Conservation (phyloP, 805 yeast genomes). For the Barnettozyma vustinii region DNA sequence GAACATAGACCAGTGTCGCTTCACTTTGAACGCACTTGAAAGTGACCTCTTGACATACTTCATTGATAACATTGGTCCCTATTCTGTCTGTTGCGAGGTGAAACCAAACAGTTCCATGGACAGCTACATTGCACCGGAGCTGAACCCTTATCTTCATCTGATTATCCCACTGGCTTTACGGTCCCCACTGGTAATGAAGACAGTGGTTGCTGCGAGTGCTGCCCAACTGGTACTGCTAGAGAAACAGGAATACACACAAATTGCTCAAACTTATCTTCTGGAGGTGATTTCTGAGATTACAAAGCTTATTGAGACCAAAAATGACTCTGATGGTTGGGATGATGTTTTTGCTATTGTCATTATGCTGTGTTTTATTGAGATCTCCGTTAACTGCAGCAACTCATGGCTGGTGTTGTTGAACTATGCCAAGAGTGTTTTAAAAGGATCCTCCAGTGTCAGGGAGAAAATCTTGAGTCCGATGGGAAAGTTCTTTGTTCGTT, state of each 20-base stretch:
- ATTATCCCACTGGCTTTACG: conserved; percentile 33
- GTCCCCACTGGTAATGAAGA: conserved; percentile 30
- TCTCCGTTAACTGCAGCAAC: conserved; percentile 34
- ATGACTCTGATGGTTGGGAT: conserved; percentile 31
- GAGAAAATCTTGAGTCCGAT: conserved; percentile 27
- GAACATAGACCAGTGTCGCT: conserved; percentile 11
- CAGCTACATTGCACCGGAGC: conserved; percentile 22
- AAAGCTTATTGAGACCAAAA: conserved; percentile 25
- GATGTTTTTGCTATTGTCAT: conserved; percentile 35
- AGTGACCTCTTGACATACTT: conserved; percentile 28
- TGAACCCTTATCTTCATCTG: conserved; percentile 34
- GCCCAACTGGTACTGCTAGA: conserved; percentile 30
- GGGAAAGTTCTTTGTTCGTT: conserved; percentile 32
- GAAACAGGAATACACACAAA: conserved; percentile 21
- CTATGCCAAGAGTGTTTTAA: conserved; percentile 33
- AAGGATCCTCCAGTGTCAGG: conserved; percentile 22
- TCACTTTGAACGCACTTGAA: conserved; percentile 13
- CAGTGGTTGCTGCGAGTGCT: conserved; percentile 34
- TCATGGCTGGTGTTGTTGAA: conserved; percentile 35
- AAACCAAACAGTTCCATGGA: conserved; percentile 13
- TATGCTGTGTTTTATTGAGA: conserved; percentile 37
- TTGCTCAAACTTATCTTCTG: conserved; percentile 26
- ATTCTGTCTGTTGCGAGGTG: conserved; percentile 34
- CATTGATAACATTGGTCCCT: conserved; percentile 32
- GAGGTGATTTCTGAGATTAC: conserved; percentile 30